Evolutionary conservation across 2,329 filamentous ascomycete genomes (phyloP).

Genomic region (Ophiocordyceps sinensis): DNA sequence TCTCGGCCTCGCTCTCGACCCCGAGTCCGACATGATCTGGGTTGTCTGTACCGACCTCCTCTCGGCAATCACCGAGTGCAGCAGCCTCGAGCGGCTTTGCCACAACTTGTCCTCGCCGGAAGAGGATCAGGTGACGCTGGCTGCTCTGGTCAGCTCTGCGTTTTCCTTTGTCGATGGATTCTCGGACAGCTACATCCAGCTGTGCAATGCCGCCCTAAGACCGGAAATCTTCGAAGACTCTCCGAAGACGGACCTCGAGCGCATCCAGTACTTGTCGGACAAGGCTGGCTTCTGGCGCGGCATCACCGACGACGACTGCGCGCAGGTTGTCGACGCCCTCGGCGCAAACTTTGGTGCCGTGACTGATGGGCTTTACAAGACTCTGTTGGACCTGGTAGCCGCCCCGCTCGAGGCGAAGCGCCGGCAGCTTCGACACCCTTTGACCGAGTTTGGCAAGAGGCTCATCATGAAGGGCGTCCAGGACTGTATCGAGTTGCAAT

Average conservation of each 20-base stretch:
- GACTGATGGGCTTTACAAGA: constrained; percentile 37
- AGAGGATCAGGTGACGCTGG: constrained; percentile 36
- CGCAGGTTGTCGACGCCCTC: constrained; percentile 52
- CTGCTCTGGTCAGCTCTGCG: constrained; percentile 54
- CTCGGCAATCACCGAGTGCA: constrained; percentile 67
- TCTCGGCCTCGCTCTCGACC: constrained; percentile 62
- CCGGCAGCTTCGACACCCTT: constrained; percentile 31
- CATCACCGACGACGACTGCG: constrained; percentile 69
- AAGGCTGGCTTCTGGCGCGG: constrained; percentile 64
- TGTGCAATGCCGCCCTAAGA: constrained; percentile 52
- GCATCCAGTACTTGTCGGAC: constrained; percentile 66
- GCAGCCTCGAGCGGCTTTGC: constrained; percentile 57
- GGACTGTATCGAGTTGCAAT: constrained; percentile 60
- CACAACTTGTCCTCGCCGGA: constrained; percentile 48
- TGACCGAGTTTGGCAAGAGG: constrained; percentile 65
- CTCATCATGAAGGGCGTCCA: constrained; percentile 63
- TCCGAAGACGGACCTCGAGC: constrained; percentile 53
- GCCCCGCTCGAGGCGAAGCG: constrained; percentile 29
- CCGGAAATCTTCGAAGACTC: constrained; percentile 63
- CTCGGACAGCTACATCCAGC: constrained; percentile 51
- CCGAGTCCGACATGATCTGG: constrained; percentile 60
- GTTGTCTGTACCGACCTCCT: constrained; percentile 71
- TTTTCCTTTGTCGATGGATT: constrained; percentile 56
- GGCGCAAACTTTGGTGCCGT: constrained; percentile 50
- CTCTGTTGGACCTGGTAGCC: constrained; percentile 31